Conservation (phyloP, 495 filamentous ascomycete species). For the Trichoderma reesei region DNA sequence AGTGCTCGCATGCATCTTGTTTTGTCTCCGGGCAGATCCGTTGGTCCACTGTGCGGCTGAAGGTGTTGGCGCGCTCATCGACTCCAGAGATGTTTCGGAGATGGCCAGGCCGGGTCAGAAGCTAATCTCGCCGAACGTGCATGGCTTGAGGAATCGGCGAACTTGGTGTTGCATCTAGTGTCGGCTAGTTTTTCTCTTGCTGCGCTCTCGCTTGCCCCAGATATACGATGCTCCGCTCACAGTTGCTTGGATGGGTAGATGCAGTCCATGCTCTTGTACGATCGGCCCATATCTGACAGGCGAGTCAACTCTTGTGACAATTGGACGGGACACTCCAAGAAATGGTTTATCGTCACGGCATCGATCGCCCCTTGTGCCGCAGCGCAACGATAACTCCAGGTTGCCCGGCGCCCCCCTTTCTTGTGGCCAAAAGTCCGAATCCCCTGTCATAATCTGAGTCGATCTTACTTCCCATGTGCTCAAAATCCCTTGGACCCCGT, state of each 20-base stretch:
- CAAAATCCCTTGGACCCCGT: neutral
- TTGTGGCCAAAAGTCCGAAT: neutral
- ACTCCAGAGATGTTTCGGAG: neutral
- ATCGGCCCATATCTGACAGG: too few relatives aligned
- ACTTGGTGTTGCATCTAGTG: neutral
- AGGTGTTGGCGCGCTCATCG: constrained; percentile 1
- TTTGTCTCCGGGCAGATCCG: constrained; percentile 5
- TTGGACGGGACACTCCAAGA: too few relatives aligned
- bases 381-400: neutral
- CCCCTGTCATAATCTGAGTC: constrained; percentile 5
- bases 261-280: too few relatives aligned
- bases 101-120: neutral
- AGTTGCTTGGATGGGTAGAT: neutral
- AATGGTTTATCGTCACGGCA: too few relatives aligned
- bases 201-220: neutral
- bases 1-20: neutral
- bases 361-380: neutral
- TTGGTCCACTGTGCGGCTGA: neutral
- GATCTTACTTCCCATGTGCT: constrained; percentile 7
- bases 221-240: neutral
- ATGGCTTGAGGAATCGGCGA: neutral
- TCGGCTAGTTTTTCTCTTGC: neutral
- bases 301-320: too few relatives aligned
- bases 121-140: neutral
- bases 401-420: neutral